Percentiles rank a stretch among this genome's conserved stretches.
Evolutionary conservation across 257 asterid species (phyloP).

Genomic region (Nicotiana tabacum): DNA sequence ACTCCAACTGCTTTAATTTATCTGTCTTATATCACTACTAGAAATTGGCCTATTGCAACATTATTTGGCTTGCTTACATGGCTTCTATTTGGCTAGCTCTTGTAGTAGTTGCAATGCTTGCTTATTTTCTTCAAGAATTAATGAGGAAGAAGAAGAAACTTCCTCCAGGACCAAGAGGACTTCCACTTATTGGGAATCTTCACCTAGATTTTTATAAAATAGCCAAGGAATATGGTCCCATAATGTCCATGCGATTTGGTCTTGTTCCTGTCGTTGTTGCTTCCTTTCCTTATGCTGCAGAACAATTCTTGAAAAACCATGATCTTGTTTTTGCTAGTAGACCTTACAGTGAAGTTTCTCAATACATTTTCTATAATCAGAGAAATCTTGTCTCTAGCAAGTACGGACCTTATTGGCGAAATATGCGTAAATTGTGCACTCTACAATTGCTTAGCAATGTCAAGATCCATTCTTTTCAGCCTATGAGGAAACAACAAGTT

Average conservation of each 20-base stretch:
- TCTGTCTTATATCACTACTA: too few species aligned
- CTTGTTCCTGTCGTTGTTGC: neutral
- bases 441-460: conserved; percentile 2
- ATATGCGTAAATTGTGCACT: neutral
- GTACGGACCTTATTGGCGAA: conserved; percentile 17
- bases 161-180: neutral
- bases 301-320: conserved; percentile 11
- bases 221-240: neutral
- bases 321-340: conserved; percentile 13
- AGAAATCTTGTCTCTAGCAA: neutral
- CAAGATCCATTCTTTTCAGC: conserved; percentile 10
- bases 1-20: too few species aligned
- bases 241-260: neutral
- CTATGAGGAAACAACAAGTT: conserved; percentile 5
- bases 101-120: neutral
- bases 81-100: neutral
- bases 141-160: neutral
- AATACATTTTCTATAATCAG: neutral
- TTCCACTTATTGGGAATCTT: neutral
- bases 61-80: too few species aligned
- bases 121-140: neutral
- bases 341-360: conserved; percentile 2
- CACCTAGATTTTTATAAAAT: neutral
- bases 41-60: too few species aligned
- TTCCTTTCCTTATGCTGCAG: neutral